phyloP scores from a whole-genome alignment of 2,329 filamentous ascomycete species.

The Laburnicola sp. region DNA sequence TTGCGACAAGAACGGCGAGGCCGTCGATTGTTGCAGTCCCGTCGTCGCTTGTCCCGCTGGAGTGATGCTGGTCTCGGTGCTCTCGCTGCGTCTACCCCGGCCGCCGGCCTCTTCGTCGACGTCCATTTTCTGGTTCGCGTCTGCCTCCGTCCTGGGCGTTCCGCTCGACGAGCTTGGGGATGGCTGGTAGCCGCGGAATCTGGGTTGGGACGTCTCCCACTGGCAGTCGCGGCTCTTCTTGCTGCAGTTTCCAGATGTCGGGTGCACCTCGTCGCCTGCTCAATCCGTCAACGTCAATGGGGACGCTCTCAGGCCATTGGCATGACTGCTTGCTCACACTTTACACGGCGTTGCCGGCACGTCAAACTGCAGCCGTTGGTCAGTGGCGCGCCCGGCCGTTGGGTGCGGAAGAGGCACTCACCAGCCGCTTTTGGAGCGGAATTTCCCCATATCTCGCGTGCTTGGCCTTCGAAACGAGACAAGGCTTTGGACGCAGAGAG shows the following conservation, averaged over 20 bases:
- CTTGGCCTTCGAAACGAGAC: no score
- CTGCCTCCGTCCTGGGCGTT: constrained; percentile 6
- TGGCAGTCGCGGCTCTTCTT: constrained; percentile 38
- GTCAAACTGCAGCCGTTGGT: constrained; percentile 24
- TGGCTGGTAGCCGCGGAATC: constrained; percentile 34
- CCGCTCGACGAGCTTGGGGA: constrained; percentile 20
- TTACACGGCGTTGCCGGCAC: constrained; percentile 37
- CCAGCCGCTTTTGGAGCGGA: constrained; percentile 38
- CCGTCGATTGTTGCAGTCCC: constrained; percentile 17
- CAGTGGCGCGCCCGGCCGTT: background rate
- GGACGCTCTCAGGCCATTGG: background rate
- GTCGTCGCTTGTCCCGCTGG: constrained; percentile 8
- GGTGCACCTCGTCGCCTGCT: constrained; percentile 34
- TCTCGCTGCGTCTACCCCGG: constrained; percentile 10
- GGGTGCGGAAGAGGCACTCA: constrained; percentile 16
- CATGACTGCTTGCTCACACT: constrained; percentile 24
- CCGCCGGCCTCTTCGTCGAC: constrained; percentile 14
- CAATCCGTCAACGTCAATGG: background rate
- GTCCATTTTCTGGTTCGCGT: constrained; percentile 22
- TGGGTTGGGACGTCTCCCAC: constrained; percentile 34
- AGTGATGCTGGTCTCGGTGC: background rate
- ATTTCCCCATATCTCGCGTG: constrained; percentile 29
- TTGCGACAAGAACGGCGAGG: constrained; percentile 12
- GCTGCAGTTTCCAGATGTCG: constrained; percentile 35
- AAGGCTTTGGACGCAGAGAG: no score